Base-by-base conservation (phyloP, 495 filamentous ascomycete genomes). In the Aspergillus carlsbadensis region DNA sequence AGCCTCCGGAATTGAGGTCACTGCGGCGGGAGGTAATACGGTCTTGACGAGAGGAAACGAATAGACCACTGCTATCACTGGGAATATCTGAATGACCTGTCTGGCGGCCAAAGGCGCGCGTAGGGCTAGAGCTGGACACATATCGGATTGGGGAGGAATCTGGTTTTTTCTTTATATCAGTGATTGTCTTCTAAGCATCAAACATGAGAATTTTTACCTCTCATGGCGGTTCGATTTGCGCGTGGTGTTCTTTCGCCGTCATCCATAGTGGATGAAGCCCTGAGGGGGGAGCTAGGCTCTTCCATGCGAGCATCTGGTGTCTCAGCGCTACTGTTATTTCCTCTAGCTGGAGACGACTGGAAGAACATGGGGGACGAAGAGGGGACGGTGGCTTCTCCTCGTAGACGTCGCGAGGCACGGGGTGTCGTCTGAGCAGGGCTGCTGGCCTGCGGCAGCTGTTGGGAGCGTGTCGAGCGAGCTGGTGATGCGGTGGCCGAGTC, bases 141-240 rank as follows among this genome's bases (percentile, higher is more conserved):
- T 96, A 97, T 59, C 86, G 86, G 61, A 97, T 90, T 1, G 92
- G 92, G 7, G 92, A 97, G 0, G 92, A 97, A 60, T 92, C 92
- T 95, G 52, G 10, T 46, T 42, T 46, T 42, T 21, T 41, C 29
- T 0, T 10, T 10, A 20, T 34, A 22, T 63, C 3, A 57, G 36
- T 22, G 34, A 13, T 24, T 22, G 17, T 17, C 4, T 14, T 1
- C 4, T 5, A 20, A 18, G 5, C n/a, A 5, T 36, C 3, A 14
- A 40, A 8, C 2, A 49, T 14, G 10, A 1, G 39, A 29, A n/a
- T 3, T 5, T n/a, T 66, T 78, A 92, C 90, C 89, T 77, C 87
- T 81, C 59, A 89, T 79, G 15, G 77, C 75, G 21, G 71, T 54
- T 15, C 71, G 70, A 57, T 80, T 83, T 20, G 87, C 88, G 67